Conservation (phyloP, 192 early-diverging fungal species). For the Backusella tuberculispora region DNA sequence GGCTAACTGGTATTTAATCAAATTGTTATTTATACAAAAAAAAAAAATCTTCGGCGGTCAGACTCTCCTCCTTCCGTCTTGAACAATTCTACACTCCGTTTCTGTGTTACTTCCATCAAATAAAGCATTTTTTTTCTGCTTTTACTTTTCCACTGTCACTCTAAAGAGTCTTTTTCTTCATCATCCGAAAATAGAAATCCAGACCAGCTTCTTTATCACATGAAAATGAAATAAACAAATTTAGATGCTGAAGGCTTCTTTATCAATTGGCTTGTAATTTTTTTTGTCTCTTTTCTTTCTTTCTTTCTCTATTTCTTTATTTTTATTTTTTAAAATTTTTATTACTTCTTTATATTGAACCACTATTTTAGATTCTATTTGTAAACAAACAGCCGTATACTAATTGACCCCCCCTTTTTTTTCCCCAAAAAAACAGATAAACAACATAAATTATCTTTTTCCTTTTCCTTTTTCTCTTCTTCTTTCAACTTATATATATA, state of each 20-base stretch:
- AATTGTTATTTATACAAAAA: background rate
- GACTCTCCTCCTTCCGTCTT: slow-evolving; percentile 8
- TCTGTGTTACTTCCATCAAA: background rate
- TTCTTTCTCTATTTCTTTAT: background rate
- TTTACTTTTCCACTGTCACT: slow-evolving; percentile 3
- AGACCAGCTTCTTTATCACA: slow-evolving; percentile 1
- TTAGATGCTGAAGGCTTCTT: background rate
- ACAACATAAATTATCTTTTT: background rate
- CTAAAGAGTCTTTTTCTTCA: background rate
- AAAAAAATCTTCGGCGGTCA: background rate
- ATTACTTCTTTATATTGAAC: too few relatives aligned
- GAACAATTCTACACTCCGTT: slow-evolving; percentile 2
- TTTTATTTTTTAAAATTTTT: too few relatives aligned
- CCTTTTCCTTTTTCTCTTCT: background rate
- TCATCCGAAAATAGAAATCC: slow-evolving; percentile 15
- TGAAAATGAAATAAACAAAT: slow-evolving; percentile 7
- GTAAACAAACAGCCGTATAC: slow-evolving; percentile 1
- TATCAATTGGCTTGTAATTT: background rate
- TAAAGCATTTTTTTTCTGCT: background rate
- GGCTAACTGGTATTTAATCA: background rate
- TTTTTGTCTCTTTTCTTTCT: background rate
- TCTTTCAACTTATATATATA: too few relatives aligned
- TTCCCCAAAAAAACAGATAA: background rate
- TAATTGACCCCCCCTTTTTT: background rate
- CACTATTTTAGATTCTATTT: slow-evolving; percentile 6